A percentile compares a stretch with the other conserved stretches of the same genome.
phyloP scores from a whole-genome alignment of 108 stramenopile species.

The Pseudonitzschia multistriata region DNA sequence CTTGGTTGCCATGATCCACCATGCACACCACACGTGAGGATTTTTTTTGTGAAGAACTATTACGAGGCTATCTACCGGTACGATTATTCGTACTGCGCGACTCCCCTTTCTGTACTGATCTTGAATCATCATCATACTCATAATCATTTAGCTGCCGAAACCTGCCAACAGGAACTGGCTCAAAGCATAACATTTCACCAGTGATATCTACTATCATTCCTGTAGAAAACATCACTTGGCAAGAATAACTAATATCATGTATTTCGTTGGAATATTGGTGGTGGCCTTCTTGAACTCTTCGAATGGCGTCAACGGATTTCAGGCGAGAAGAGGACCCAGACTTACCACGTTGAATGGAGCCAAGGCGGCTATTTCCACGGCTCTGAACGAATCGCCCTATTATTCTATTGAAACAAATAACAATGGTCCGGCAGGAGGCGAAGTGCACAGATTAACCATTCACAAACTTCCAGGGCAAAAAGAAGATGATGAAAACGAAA shows the following conservation, averaged over 20 bases:
- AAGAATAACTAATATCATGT: background rate
- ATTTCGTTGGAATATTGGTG: background rate
- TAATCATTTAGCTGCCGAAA: too few species aligned
- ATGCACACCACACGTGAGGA: too few species aligned
- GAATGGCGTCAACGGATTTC: constrained; percentile 1
- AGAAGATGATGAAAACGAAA: constrained; percentile 13
- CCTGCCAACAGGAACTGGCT: background rate
- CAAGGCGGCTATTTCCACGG: background rate
- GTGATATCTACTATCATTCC: background rate
- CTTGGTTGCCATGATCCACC: background rate
- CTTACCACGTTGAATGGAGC: background rate
- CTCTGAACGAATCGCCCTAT: constrained; percentile 11
- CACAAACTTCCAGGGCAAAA: constrained; percentile 62
- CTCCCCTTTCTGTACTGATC: background rate
- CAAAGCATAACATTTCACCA: background rate
- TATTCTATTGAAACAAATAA: constrained; percentile 40
- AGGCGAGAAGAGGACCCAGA: background rate
- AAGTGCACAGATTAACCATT: constrained; percentile 67
- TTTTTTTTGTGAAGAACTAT: too few species aligned
- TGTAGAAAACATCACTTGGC: background rate
- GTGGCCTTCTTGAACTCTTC: constrained; percentile 1
- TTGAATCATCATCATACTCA: background rate
- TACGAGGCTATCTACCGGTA: too few species aligned
- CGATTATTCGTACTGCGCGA: background rate
- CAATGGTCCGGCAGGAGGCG: constrained; percentile 41